Percentiles rank a stretch among this genome's conserved stretches.
These are phyloP conservation scores for Lignosus rhinocerotis DNA, from an alignment of 1,284 basidiomycete genomes.

Conservation along the genomic window DNA sequence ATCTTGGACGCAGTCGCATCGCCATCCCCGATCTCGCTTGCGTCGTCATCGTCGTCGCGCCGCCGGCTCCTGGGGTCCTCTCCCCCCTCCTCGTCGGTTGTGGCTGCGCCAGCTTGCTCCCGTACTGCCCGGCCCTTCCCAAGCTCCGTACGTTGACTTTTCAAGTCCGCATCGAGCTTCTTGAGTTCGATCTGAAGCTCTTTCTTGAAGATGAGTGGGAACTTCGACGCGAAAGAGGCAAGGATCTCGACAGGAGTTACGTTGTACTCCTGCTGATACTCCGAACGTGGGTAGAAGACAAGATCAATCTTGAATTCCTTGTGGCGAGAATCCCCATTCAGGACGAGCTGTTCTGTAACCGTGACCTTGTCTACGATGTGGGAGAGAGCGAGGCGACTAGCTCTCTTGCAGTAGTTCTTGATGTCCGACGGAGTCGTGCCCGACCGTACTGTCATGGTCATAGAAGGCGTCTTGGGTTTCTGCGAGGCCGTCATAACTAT, in stretches of 20 bases:
- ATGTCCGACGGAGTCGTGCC: conserved; percentile 60
- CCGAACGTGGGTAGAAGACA: conserved; percentile 84
- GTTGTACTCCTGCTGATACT: conserved; percentile 88
- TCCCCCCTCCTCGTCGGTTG: conserved; percentile 48
- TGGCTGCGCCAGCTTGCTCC: conserved; percentile 44
- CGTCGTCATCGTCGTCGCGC: conserved; percentile 43
- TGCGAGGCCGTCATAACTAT: conserved; percentile 99
- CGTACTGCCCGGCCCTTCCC: conserved; percentile 72
- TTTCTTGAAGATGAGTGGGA: conserved; percentile 84
- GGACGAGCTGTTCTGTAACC: conserved; percentile 80
- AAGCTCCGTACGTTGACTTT: conserved; percentile 78
- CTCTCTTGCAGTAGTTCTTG: conserved; percentile 87
- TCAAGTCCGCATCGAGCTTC: conserved; percentile 80
- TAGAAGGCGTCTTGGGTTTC: conserved; percentile 98
- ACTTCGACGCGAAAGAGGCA: conserved; percentile 70
- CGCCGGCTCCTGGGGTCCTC: conserved; percentile 68
- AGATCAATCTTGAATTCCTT: conserved; percentile 86
- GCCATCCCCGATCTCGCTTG: conserved; percentile 36
- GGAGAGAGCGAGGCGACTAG: conserved; percentile 84
- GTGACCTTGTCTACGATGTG: conserved; percentile 87
- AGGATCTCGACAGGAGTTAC: conserved; percentile 78
- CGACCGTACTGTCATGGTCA: conserved; percentile 80
- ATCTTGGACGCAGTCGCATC: conserved; percentile 44
- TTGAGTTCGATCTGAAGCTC: conserved; percentile 89
- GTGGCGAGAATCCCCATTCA: conserved; percentile 68